Evolutionary conservation across 2,329 filamentous ascomycete genomes (phyloP).

Genomic region (Colletotrichum sp.): DNA sequence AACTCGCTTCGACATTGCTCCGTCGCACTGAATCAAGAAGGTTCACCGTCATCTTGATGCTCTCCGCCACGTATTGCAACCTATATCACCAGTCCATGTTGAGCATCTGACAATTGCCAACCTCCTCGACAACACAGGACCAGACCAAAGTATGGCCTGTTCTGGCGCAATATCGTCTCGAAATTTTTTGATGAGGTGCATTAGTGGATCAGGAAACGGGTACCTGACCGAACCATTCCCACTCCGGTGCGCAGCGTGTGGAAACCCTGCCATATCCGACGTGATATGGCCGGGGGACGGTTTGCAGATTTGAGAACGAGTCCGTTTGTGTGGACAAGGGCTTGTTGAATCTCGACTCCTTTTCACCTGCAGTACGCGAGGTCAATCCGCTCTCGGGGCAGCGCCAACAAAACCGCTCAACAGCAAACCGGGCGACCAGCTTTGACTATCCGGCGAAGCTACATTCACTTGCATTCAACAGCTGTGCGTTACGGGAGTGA

Average conservation of each 20-base stretch:
- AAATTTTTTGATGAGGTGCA: conserved; percentile 21
- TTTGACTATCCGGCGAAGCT: background rate
- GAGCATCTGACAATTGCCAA: background rate
- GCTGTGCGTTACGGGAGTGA: background rate
- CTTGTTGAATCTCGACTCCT: conserved; percentile 1
- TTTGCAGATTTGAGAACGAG: conserved; percentile 3
- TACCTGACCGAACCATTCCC: conserved; percentile 17
- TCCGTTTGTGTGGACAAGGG: conserved; percentile 8
- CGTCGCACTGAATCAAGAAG: background rate
- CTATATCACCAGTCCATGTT: background rate
- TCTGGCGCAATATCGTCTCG: conserved; percentile 13
- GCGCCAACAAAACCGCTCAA: background rate
- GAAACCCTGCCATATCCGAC: conserved; percentile 15
- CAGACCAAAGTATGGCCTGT: conserved; percentile 3
- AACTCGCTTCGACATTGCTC: background rate
- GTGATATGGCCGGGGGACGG: conserved; percentile 13
- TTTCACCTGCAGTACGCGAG: conserved; percentile 5
- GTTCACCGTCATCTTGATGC: background rate
- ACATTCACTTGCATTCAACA: background rate
- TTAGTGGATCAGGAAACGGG: conserved; percentile 21
- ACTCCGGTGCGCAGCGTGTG: conserved; percentile 14
- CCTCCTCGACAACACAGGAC: background rate
- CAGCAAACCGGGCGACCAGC: background rate
- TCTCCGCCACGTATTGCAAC: background rate
- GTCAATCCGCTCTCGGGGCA: background rate